These are phyloP conservation scores for Penicillium diatomitis DNA, from an alignment of 495 filamentous ascomycete genomes.

Conservation along the genomic window DNA sequence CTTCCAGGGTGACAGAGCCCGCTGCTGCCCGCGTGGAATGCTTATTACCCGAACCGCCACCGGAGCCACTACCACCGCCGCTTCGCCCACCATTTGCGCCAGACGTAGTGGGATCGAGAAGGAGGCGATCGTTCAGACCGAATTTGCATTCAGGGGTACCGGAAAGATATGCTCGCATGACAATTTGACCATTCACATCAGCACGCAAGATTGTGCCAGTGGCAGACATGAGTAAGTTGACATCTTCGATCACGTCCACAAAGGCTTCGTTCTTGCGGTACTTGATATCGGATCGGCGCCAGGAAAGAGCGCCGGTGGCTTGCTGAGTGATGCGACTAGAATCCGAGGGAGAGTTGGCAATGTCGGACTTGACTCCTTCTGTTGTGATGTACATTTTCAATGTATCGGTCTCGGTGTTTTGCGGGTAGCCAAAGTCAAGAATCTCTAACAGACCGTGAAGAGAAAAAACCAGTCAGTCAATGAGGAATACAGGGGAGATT, in stretches of 20 bases:
- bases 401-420: constrained; percentile 98
- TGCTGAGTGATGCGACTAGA: constrained; percentile 98
- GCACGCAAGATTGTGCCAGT: constrained; percentile 90
- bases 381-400: constrained; percentile 99
- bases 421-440: constrained; percentile 97
- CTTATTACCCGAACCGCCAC: constrained; percentile 29
- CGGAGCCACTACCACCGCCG: constrained; percentile 26
- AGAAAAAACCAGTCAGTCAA: neutral
- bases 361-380: constrained; percentile 94
- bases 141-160: constrained; percentile 99
- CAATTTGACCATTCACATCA: constrained; percentile 94
- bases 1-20: constrained; percentile 91
- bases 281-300: constrained; percentile 94
- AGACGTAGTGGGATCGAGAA: constrained; percentile 69
- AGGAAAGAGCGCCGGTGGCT: constrained; percentile 93
- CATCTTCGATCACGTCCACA: constrained; percentile 98
- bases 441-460: constrained; percentile 56
- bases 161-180: constrained; percentile 97
- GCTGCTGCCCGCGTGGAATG: constrained; percentile 94
- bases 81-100: constrained; percentile 24
- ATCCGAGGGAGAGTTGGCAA: constrained; percentile 59
- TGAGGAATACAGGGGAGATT: neutral
- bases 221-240: constrained; percentile 97
- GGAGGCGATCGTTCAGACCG: constrained; percentile 90
- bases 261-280: constrained; percentile 99